Evolutionary conservation across 106 monocot genomes (phyloP).

Genomic region (Ottelia alismoides): DNA sequence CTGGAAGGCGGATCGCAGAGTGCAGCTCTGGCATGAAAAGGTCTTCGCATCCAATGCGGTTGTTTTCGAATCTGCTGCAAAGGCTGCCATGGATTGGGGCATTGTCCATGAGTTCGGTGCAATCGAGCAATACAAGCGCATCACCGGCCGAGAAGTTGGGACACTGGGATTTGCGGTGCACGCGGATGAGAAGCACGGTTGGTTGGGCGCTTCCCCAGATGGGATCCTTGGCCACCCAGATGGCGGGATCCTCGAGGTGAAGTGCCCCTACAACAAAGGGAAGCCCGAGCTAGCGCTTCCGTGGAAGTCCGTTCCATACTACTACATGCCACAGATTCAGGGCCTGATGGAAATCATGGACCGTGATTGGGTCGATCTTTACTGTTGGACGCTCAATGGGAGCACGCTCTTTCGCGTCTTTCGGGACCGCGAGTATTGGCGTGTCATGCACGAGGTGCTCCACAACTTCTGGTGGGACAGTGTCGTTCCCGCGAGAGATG

Average conservation of each 20-base stretch:
- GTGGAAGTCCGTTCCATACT: constrained; percentile 73
- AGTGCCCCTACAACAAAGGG: constrained; percentile 95
- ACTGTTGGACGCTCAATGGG: constrained; percentile 93
- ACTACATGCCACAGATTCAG: constrained; percentile 97
- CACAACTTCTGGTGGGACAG: constrained; percentile 78
- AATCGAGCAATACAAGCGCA: constrained; percentile 67
- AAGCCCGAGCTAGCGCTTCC: constrained; percentile 79
- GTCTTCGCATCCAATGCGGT: constrained; percentile 33
- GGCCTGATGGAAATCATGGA: constrained; percentile 99
- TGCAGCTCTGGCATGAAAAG: constrained; percentile 82
- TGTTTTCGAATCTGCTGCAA: constrained; percentile 25
- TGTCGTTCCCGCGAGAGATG: constrained; percentile 81
- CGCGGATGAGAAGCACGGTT: constrained; percentile 37
- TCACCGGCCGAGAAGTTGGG: constrained; percentile 68
- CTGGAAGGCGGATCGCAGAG: constrained; percentile 71
- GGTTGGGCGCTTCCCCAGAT: constrained; percentile 94
- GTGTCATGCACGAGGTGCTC: constrained; percentile 48
- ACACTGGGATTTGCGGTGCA: constrained; percentile 69
- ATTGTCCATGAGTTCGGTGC: constrained; percentile 39
- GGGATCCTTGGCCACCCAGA: constrained; percentile 50
- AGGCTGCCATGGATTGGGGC: constrained; percentile 92
- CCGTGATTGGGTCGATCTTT: constrained; percentile 88
- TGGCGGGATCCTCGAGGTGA: constrained; percentile 86
- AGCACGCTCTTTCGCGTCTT: constrained; percentile 60
- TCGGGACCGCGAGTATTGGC: constrained; percentile 68